A percentile compares a stretch with the other conserved stretches of the same genome.
These are phyloP conservation scores for Suillus plorans DNA, from an alignment of 768 basidiomycete genomes.

Conservation along the genomic window DNA sequence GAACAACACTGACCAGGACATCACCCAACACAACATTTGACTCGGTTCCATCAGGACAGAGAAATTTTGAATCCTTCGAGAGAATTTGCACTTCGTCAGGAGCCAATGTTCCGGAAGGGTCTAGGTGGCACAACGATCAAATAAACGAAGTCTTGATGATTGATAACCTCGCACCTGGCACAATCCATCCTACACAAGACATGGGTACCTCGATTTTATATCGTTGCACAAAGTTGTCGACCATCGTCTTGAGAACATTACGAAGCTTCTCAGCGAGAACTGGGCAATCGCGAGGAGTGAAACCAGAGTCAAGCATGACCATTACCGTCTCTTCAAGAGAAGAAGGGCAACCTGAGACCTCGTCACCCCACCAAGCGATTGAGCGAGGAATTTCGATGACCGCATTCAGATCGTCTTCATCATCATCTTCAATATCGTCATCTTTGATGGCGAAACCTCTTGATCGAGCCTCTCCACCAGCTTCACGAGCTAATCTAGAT, in stretches of 20 bases:
- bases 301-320: conserved; percentile 57
- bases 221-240: conserved; percentile 42
- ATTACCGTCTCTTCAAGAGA: conserved; percentile 61
- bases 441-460: conserved; percentile 40
- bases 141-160: neutral
- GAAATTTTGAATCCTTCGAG: conserved; percentile 44
- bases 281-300: conserved; percentile 47
- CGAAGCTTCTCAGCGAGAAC: conserved; percentile 56
- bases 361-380: conserved; percentile 71
- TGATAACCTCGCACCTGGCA: conserved; percentile 44
- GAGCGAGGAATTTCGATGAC: conserved; percentile 38
- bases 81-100: conserved; percentile 60
- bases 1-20: conserved; percentile 43
- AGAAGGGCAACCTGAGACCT: conserved; percentile 59
- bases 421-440: conserved; percentile 39
- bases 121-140: conserved; percentile 32
- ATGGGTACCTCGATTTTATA: conserved; percentile 53
- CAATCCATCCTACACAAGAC: conserved; percentile 60
- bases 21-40: conserved; percentile 56
- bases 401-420: conserved; percentile 35
- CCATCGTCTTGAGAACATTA: conserved; percentile 43
- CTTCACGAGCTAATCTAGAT: conserved; percentile 38
- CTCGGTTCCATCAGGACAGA: conserved; percentile 38
- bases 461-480: conserved; percentile 37
- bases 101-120: conserved; percentile 49